A percentile compares a stretch with the other conserved stretches of the same genome.
Conservation (phyloP, 2,329 filamentous ascomycete genomes). For the Helotiales sp. region DNA sequence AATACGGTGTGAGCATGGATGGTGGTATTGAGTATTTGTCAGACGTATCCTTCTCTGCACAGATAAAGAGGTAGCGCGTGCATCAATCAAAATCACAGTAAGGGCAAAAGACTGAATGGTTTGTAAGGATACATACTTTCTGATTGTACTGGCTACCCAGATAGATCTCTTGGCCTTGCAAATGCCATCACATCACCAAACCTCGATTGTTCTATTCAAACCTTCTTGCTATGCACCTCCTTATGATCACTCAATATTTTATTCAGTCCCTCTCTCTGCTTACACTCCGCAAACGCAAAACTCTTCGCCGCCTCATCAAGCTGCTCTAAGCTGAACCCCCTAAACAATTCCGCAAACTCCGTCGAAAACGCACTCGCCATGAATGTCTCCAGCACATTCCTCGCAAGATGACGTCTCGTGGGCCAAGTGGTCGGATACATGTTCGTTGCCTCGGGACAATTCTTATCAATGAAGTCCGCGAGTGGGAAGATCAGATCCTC, state of each 20-base stretch:
- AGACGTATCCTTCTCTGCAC: too few relatives aligned
- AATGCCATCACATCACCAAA: too few relatives aligned
- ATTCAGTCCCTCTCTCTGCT: conserved; percentile 42
- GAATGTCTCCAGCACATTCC: conserved; percentile 47
- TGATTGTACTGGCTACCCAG: too few relatives aligned
- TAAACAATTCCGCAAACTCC: conserved; percentile 57
- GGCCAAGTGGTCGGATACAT: conserved; percentile 42
- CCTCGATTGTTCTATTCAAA: too few relatives aligned
- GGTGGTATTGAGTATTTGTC: too few relatives aligned
- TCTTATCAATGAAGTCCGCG: conserved; percentile 42
- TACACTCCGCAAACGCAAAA: conserved; percentile 52
- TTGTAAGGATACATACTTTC: too few relatives aligned
- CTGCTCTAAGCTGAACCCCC: conserved; percentile 49
- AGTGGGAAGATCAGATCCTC: conserved; percentile 15
- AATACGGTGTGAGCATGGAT: too few relatives aligned
- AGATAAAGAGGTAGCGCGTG: too few relatives aligned
- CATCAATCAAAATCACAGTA: too few relatives aligned
- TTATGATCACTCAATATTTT: conserved; percentile 28
- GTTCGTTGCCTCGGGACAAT: conserved; percentile 36
- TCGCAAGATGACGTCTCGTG: conserved; percentile 48
- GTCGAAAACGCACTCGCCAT: conserved; percentile 51
- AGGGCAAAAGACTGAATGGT: too few relatives aligned
- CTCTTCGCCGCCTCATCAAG: conserved; percentile 49
- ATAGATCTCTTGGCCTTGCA: too few relatives aligned
- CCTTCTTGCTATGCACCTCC: neutral